A percentile compares a stretch with the other conserved stretches of the same genome.
Evolutionary conservation across 2,329 filamentous ascomycete genomes (phyloP).

Genomic region (Lachnellula willkommii): DNA sequence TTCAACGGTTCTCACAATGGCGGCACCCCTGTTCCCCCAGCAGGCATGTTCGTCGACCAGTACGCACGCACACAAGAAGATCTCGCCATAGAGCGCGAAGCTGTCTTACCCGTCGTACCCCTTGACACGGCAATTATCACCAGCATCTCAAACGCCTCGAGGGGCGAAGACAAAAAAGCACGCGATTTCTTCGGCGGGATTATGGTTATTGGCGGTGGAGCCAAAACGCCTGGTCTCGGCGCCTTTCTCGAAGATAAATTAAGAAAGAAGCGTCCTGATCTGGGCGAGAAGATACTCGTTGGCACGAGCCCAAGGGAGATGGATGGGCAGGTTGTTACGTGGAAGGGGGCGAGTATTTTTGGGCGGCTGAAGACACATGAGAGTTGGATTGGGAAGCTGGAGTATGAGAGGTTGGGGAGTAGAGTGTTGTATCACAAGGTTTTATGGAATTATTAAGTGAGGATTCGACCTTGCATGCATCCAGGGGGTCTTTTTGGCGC

Average conservation of each 20-base stretch:
- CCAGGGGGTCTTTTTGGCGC: too few relatives aligned
- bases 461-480: not conserved
- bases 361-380: slow-evolving; percentile 82
- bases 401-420: slow-evolving; percentile 81
- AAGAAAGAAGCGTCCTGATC: slow-evolving; percentile 57
- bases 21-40: slow-evolving; percentile 37
- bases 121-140: slow-evolving; percentile 87
- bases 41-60: slow-evolving; percentile 34
- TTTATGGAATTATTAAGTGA: slow-evolving; percentile 28
- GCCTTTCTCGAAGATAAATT: slow-evolving; percentile 79
- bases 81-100: slow-evolving; percentile 67
- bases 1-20: slow-evolving; percentile 46
- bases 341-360: slow-evolving; percentile 98
- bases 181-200: slow-evolving; percentile 85
- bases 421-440: slow-evolving; percentile 81
- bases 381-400: slow-evolving; percentile 82
- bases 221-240: slow-evolving; percentile 74
- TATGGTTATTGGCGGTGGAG: slow-evolving; percentile 83
- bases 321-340: slow-evolving; percentile 93
- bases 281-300: slow-evolving; percentile 56
- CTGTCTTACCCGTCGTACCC: slow-evolving; percentile 73
- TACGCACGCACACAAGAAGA: slow-evolving; percentile 36
- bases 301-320: slow-evolving; percentile 79
- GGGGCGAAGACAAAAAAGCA: slow-evolving; percentile 86
- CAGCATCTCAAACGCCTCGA: slow-evolving; percentile 80